These are phyloP conservation scores for Pseudogymnoascus destructans DNA, from an alignment of 2,329 filamentous ascomycete species.

Conservation along the genomic window DNA sequence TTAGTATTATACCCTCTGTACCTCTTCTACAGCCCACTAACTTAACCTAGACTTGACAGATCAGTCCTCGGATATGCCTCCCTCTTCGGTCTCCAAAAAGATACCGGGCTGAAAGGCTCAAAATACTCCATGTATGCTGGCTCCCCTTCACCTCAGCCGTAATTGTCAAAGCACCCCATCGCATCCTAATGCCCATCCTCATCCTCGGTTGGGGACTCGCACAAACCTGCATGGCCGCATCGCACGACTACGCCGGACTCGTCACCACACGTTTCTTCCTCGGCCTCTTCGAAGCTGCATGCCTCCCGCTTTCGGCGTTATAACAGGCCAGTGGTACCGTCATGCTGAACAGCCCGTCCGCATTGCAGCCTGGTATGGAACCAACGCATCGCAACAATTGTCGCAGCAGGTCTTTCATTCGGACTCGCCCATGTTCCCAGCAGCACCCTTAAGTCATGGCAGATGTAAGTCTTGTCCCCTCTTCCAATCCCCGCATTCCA, in stretches of 20 bases:
- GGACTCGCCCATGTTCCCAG: constrained; percentile 33
- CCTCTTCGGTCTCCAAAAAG: constrained; percentile 44
- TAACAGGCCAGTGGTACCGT: constrained; percentile 30
- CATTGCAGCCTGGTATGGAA: constrained; percentile 26
- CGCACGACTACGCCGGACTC: constrained; percentile 55
- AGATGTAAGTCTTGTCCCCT: constrained; percentile 20
- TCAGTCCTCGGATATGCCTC: constrained; percentile 43
- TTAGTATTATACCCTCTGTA: neutral
- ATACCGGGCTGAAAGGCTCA: constrained; percentile 38
- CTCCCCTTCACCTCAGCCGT: constrained; percentile 46
- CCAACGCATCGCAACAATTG: constrained; percentile 23
- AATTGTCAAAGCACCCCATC: constrained; percentile 47
- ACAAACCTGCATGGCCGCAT: constrained; percentile 34
- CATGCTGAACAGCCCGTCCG: constrained; percentile 29
- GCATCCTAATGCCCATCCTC: constrained; percentile 41
- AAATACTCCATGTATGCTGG: constrained; percentile 44
- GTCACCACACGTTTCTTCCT: constrained; percentile 75
- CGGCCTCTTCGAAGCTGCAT: constrained; percentile 57
- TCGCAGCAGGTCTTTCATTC: constrained; percentile 24
- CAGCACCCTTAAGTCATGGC: constrained; percentile 27
- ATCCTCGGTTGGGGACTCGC: constrained; percentile 37
- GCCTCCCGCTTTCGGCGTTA: constrained; percentile 27
- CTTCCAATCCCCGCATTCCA: constrained; percentile 39
- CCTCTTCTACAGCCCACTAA: constrained; percentile 4
- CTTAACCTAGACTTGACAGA: constrained; percentile 30